Evolutionary conservation across 306 rosid genomes (phyloP), one percentile per base, ranked within the genome.

Genomic region (Sesbania bispinosa): DNA sequence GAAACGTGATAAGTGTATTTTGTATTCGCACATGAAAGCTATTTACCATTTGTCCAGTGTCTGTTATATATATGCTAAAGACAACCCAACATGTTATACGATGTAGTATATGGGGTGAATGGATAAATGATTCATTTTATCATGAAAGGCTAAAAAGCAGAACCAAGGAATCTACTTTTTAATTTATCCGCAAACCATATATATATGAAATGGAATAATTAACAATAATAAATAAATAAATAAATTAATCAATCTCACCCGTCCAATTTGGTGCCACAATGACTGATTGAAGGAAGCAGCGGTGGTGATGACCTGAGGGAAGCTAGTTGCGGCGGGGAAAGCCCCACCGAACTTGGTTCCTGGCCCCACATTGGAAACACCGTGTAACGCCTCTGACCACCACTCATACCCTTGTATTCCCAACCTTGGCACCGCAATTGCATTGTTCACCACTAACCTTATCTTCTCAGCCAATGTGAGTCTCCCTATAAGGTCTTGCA

Each of bases 231-330:
- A 16, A 5, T 0, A 26, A 38, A 5, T 6, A 0, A 10, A 42
- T 1, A 2, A 41, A 2, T 6, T 0, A 45, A 9, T 10, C 1
- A 70, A 38, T 35, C 83, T 86, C 7, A 94, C 99, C 95, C 80
- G 86, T 83, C 99, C 99, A 59, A 94, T 91, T 60, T 89, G 58
- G 6, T 74, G 73, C 99, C 99, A 94, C 1, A 94, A 78, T 0
- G 99, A 89, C 1, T 87, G 79, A 6, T 94, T 94, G 82, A 94
- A 94, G 11, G 99, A 89, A 79, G 99, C 95, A 55, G 95, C 99
- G 48, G 97, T 89, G 64, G 97, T 62, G 88, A 94, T 94, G 86
- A 94, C 99, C 19, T 94, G 97, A 10, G 99, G 99, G 79, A 94
- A 94, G 27, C 88, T 86, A 19, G 99, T 94, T 80, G 99, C 97